These are phyloP conservation scores for Hapsidospora chrysogenum DNA, from an alignment of 495 filamentous ascomycete genomes.

Conservation along the genomic window DNA sequence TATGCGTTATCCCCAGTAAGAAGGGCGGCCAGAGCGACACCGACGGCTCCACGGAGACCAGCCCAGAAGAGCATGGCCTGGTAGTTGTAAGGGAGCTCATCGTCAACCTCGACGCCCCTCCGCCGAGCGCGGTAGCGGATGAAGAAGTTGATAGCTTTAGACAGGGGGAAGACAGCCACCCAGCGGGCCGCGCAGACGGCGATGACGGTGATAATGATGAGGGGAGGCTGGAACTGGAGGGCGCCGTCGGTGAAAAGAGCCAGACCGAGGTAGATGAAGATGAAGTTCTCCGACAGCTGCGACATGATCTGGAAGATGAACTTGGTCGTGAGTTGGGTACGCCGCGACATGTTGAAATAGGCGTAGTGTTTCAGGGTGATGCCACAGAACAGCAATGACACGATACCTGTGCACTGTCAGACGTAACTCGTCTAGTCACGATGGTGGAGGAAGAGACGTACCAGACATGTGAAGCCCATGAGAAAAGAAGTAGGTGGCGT, in stretches of 20 bases:
- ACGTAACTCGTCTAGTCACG: neutral
- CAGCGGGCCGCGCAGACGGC: slow-evolving; percentile 87
- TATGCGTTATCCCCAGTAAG: slow-evolving; percentile 61
- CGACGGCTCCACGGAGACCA: slow-evolving; percentile 86
- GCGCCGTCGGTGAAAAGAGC: slow-evolving; percentile 81
- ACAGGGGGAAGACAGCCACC: slow-evolving; percentile 87
- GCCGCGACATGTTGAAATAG: slow-evolving; percentile 98
- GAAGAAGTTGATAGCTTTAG: slow-evolving; percentile 80
- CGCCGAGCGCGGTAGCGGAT: slow-evolving; percentile 77
- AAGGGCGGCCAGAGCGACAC: slow-evolving; percentile 87
- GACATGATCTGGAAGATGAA: slow-evolving; percentile 92
- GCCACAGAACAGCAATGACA: slow-evolving; percentile 90
- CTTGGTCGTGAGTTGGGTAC: slow-evolving; percentile 94
- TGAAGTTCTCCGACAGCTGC: slow-evolving; percentile 95
- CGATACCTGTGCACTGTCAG: slow-evolving; percentile 52
- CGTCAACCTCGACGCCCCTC: slow-evolving; percentile 59
- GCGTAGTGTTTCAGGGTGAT: slow-evolving; percentile 98
- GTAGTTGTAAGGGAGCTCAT: slow-evolving; percentile 84
- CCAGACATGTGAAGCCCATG: slow-evolving; percentile 90
- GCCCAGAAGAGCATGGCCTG: slow-evolving; percentile 99
- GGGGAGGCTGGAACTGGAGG: slow-evolving; percentile 84
- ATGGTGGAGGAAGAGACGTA: slow-evolving; percentile 23
- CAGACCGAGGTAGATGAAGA: slow-evolving; percentile 95
- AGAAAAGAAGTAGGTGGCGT: slow-evolving; percentile 92
- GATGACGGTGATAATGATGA: slow-evolving; percentile 80